phyloP scores from a whole-genome alignment of 1,284 basidiomycete genomes.

The Microstroma glucosiphilum region DNA sequence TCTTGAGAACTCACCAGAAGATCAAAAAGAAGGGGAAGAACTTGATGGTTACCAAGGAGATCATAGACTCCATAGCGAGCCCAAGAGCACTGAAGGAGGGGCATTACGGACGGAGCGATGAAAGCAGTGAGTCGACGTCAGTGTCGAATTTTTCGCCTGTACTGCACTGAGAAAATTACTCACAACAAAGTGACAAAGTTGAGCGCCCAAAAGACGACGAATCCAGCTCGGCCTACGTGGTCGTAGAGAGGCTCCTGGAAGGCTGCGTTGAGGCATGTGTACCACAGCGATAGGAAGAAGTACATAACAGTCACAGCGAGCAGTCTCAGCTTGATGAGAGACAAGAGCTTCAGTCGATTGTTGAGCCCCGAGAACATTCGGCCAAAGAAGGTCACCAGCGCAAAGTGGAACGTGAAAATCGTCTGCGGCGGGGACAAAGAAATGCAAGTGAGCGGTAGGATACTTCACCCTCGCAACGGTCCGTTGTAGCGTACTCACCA shows the following conservation, averaged over 20 bases:
- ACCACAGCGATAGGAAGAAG: conserved; percentile 47
- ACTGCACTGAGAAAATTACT: too few relatives aligned
- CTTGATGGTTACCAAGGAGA: conserved; percentile 35
- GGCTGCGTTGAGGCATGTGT: conserved; percentile 41
- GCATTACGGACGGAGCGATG: background rate
- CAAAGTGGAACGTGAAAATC: too few relatives aligned
- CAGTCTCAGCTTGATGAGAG: conserved; percentile 27
- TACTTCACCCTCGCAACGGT: too few relatives aligned
- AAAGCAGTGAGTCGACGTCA: too few relatives aligned
- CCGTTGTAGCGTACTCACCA: conserved; percentile 34
- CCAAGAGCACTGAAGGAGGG: conserved; percentile 24
- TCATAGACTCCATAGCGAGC: conserved; percentile 46
- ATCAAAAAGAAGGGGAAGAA: conserved; percentile 29
- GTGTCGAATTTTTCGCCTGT: too few relatives aligned
- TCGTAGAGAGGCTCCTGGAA: conserved; percentile 44
- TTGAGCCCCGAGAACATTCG: too few relatives aligned
- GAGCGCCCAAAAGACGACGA: conserved; percentile 47
- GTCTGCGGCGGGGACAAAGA: too few relatives aligned
- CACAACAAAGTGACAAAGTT: conserved; percentile 41
- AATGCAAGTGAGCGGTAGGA: too few relatives aligned
- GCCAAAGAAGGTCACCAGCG: too few relatives aligned
- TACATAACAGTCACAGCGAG: conserved; percentile 26
- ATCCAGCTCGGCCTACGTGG: conserved; percentile 45
- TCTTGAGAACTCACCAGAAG: background rate
- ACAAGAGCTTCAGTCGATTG: too few relatives aligned